phyloP scores from a whole-genome alignment of 208 protist genomes.

The Porcisia hertigi region DNA sequence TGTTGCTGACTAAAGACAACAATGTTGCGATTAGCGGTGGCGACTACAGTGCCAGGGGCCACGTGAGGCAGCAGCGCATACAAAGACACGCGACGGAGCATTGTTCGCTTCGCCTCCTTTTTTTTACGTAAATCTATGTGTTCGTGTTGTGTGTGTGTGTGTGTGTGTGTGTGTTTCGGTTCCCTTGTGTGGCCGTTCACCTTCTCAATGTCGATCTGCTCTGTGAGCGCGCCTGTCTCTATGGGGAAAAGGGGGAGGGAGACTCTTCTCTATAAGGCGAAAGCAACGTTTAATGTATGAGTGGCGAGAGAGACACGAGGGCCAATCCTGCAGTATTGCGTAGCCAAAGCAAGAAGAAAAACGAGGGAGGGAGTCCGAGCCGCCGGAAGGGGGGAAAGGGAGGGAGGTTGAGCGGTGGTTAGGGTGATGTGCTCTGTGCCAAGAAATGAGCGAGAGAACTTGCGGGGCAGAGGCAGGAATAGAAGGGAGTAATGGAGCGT shows the following conservation, averaged over 20 bases:
- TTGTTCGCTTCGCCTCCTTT: constrained; percentile 3
- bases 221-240: background rate
- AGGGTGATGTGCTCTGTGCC: too few species aligned
- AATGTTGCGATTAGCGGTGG: constrained; percentile 48
- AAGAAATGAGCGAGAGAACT: background rate
- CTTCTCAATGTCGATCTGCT: background rate
- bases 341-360: too few species aligned
- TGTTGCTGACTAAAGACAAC: constrained; percentile 88
- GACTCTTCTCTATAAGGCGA: too few species aligned
- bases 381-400: too few species aligned
- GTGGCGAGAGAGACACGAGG: background rate
- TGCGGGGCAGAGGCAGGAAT: background rate
- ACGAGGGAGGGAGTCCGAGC: too few species aligned
- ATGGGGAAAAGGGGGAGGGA: background rate
- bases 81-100: constrained; percentile 54
- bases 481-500: too few species aligned
- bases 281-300: too few species aligned
- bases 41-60: constrained; percentile 10
- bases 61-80: constrained; percentile 21
- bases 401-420: background rate
- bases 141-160: background rate
- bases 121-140: too few species aligned
- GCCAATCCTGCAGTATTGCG: too few species aligned
- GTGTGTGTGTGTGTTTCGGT: background rate
- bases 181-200: background rate